phyloP scores from a whole-genome alignment of 2,329 filamentous ascomycete species.

The Paramyrothecium roridum region DNA sequence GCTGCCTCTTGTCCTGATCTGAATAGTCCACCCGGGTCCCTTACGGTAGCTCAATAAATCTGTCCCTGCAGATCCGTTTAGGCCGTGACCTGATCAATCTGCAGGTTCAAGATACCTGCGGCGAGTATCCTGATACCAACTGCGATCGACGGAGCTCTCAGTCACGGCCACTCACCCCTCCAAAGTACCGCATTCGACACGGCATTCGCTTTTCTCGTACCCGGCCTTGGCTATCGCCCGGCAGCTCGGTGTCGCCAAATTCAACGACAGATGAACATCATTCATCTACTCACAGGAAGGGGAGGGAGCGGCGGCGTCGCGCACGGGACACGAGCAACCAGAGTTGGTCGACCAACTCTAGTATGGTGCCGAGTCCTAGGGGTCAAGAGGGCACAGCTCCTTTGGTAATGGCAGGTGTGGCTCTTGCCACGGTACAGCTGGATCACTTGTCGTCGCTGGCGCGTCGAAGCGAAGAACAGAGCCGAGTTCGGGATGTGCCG shows the following conservation, averaged over 20 bases:
- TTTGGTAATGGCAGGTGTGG: conserved; percentile 20
- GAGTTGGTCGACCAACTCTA: conserved; percentile 16
- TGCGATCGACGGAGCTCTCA: conserved; percentile 11
- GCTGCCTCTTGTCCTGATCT: background rate
- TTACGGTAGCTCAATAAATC: background rate
- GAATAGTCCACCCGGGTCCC: background rate
- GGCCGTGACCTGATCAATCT: background rate
- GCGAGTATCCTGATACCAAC: conserved; percentile 7
- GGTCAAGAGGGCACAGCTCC: conserved; percentile 16
- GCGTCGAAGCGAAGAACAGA: conserved; percentile 8
- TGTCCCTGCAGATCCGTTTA: background rate
- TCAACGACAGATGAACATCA: conserved; percentile 5
- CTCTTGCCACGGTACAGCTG: conserved; percentile 24
- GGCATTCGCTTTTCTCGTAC: conserved; percentile 16
- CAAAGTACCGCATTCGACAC: conserved; percentile 16
- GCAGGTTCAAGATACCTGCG: conserved; percentile 1
- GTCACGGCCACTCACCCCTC: conserved; percentile 20
- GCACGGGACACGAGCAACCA: conserved; percentile 23
- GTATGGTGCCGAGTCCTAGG: conserved; percentile 13
- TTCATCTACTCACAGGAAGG: conserved; percentile 13
- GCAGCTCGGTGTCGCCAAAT: conserved; percentile 11
- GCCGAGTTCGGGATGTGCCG: background rate
- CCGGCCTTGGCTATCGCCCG: conserved; percentile 20
- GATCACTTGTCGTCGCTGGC: conserved; percentile 26
- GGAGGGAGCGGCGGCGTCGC: conserved; percentile 24